Evolutionary conservation across 2,329 filamentous ascomycete genomes (phyloP), one percentile per base, ranked within the genome.

Genomic region (Fusarium sp.): DNA sequence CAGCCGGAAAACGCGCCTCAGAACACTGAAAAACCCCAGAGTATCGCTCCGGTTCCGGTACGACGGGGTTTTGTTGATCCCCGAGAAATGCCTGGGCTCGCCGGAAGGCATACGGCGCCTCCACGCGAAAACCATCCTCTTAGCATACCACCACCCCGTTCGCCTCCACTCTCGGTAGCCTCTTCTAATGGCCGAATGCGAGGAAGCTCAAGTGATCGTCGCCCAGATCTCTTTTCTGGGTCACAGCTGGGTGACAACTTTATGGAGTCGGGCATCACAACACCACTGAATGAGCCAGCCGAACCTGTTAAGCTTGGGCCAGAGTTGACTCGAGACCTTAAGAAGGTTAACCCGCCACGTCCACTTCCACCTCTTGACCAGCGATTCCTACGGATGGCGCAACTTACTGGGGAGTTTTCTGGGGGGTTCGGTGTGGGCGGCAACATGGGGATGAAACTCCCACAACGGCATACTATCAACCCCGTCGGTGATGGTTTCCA

Each of bases 181-280:
- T 72, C 72, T 20, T 72, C 79, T 10, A 73, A 72, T 20, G 71
- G 66, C 16, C 73, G 70, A 40, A 60, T 67, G 35, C 72, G 64
- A 53, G 56, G 40, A 14, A 64, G 57, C 40, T 65, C 73, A 29
- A 62, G 71, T 59, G 67, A 74, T 67, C 66, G 67, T 42, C 71
- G 71, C 22, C 65, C 64, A 17, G 79, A 78, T 11, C 65, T 83
- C n/a, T 84, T 84, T 44, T 79, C 77, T 31, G 82, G 82, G 6
- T 84, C 82, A 6, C 81, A 84, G 66, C 79, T 84, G 6, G 81
- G 81, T 14, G 82, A 84, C 11, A 79, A 78, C 53, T 84, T 84
- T 44, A 82, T 84, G 81, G 79, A 81, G 22, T 84, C 82, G 31
- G 80, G 81, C 8, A 70, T 82, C 6, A 82, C 82, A 12, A 83